Base-by-base conservation (phyloP, 495 filamentous ascomycete species). In the Lindgomyces ingoldianus region DNA sequence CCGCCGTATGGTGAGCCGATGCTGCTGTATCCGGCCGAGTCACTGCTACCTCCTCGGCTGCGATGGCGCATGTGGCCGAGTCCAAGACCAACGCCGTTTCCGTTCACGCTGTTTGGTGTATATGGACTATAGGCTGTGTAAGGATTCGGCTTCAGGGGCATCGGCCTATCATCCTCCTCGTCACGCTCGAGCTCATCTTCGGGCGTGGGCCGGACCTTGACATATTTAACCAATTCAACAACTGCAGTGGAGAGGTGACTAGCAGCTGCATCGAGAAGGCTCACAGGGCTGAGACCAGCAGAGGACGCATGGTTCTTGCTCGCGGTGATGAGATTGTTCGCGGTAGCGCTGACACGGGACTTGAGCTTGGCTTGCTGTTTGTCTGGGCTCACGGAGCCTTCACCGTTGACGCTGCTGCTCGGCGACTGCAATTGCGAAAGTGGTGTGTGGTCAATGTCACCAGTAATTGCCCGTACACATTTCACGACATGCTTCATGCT, bases 281-380 rank as follows among this genome's bases (percentile, higher is more conserved):
- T 95, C n/a, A 98, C 89, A 1, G 95, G 94, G 3, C 91, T 93
- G n/a, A 98, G 80, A 18, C 94, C 94, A 30, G 81, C 84, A 0
- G 91, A 86, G 21, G 79, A 79, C 36, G 90, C 87, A 74, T 93
- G 96, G 70, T 95, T 96, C 79, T 93, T 96, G 21, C 89, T 87
- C 2, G 93, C 91, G 14, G 91, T 98, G 64, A 96, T 96, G 60
- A 98, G 77, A 68, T 96, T 96, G 80, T 98, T 98, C 26, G 94
- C 91, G 12, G 94, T 96, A 4, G 88, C 89, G 22, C 91, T 93
- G 12, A 97, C 87, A 9, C 87, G 84, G 1, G 83, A 81, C 70
- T 91, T 93, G 46, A 92, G 81, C 75, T 89, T 95, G 24, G 78
- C 72, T 50, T 84, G 65, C 48, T 65, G 81, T 62, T 84, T 79